Percentiles rank a stretch among this genome's conserved stretches.
These are phyloP conservation scores for Cladobotryum protrusum DNA, from an alignment of 2,329 filamentous ascomycete species.

Conservation along the genomic window DNA sequence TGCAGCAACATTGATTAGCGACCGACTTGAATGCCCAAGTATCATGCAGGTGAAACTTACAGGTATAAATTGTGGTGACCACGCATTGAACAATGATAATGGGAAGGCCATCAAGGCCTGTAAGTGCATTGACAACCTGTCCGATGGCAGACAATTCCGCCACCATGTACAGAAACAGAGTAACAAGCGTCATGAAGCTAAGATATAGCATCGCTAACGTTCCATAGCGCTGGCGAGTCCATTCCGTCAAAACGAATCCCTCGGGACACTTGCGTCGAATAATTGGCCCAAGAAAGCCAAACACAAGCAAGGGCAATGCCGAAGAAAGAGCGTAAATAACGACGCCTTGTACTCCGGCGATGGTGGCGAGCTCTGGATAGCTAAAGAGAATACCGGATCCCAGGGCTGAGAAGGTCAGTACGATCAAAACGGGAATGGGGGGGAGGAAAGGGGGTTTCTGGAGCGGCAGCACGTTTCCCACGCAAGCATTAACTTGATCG, in stretches of 20 bases:
- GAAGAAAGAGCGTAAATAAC: conserved; percentile 70
- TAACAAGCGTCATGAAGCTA: conserved; percentile 71
- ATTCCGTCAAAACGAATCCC: conserved; percentile 79
- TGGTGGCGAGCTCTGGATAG: conserved; percentile 74
- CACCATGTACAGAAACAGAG: conserved; percentile 82
- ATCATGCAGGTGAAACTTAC: conserved; percentile 36
- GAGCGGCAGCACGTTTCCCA: conserved; percentile 96
- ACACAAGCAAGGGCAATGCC: conserved; percentile 65
- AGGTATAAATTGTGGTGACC: conserved; percentile 78
- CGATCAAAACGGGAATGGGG: conserved; percentile 17
- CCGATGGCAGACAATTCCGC: conserved; percentile 75
- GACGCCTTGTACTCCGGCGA: conserved; percentile 72
- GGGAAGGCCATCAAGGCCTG: conserved; percentile 67
- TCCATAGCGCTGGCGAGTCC: conserved; percentile 75
- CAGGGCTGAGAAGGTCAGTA: conserved; percentile 58
- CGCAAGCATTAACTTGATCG: conserved; percentile 99
- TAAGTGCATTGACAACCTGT: conserved; percentile 69
- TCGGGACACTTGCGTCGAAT: conserved; percentile 75
- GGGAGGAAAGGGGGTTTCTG: conserved; percentile 29
- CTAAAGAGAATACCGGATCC: conserved; percentile 79
- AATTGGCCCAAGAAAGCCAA: conserved; percentile 67
- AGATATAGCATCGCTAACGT: conserved; percentile 63
- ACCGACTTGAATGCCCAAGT: not conserved
- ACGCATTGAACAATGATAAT: conserved; percentile 71
- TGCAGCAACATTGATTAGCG: conserved; percentile 25